Evolutionary conservation across 2,329 filamentous ascomycete species (phyloP), one percentile per base, ranked within the genome.

Genomic region (Incumbomyces lentus): DNA sequence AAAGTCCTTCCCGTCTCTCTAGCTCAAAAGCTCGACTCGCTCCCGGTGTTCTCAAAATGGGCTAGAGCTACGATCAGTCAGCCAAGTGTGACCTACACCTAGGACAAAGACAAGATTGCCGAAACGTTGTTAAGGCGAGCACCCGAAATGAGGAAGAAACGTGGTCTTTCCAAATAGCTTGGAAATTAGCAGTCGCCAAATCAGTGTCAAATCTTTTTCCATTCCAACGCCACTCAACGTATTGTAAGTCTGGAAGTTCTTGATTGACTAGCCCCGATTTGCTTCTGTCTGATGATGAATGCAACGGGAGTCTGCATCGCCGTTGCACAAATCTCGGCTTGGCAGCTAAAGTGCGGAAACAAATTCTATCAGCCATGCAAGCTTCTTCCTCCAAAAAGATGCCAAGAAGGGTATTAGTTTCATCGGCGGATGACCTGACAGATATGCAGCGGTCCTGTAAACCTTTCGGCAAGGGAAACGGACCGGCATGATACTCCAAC

Each of bases 1-100:
- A 68, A 69, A 31, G 49, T 86, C 11, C 48, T 49, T 33, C 51
- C 52, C 1, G 46, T 58, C 64, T 39, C 60, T 64, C 40, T 68
- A 65, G 16, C 64, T 82, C 46, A 66, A 49, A 69, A 69, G 47
- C 66, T 81, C 32, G 36, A 42, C 31, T 47, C 38, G 7, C 16
- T 48, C n/a, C 84, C 84, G 1, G 75, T 74, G 47, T 86, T 85
- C 60, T 73, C 72, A 58, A 77, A 74, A 52, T 89, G 84, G 84
- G 76, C 76, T 0, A 66, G 76, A 49, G 74, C 71, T 1, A 74
- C 82, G 2, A 62, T 72, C 4, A 68, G 69, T 49, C 74, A 85
- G 47, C 75, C 80, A 13, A 87, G 80, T 54, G 82, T 90, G 13
- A 78, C 70, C 0, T 71, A 66, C 40, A 78, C 82, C 49, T 86